Percentiles rank a stretch among this genome's conserved stretches.
These are phyloP conservation scores for Alliaria petiolata DNA, from an alignment of 345 rosid species.

Conservation along the genomic window DNA sequence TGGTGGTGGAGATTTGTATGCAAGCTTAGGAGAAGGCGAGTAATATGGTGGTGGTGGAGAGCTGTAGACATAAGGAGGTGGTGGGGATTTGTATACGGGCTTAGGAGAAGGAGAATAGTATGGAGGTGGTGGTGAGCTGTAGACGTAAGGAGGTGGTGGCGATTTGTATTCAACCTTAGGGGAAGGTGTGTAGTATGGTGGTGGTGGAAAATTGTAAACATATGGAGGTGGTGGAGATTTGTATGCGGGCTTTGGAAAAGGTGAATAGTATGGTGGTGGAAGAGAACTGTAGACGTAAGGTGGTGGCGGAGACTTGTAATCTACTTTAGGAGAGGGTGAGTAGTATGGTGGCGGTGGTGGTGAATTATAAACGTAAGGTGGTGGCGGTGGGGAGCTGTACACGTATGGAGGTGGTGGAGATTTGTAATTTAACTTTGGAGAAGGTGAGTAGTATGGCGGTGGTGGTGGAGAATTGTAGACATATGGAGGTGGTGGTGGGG, in stretches of 20 bases:
- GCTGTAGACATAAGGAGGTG: not conserved
- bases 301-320: not conserved
- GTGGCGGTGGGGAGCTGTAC: not conserved
- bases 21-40: not conserved
- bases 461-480: not conserved
- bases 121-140: not conserved
- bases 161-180: not conserved
- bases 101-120: not conserved
- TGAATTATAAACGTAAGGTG: too few relatives aligned
- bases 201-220: too few relatives aligned
- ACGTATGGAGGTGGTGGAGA: not conserved
- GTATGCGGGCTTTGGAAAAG: not conserved
- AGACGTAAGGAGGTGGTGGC: not conserved
- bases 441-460: not conserved
- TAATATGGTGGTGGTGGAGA: not conserved
- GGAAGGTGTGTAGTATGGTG: not conserved
- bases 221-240: slow-evolving; percentile 10
- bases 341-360: not conserved
- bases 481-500: not conserved
- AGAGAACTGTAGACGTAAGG: not conserved
- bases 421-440: not conserved
- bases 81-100: not conserved
- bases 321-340: not conserved
- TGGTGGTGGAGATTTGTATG: not conserved
- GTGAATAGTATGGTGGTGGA: not conserved